Evolutionary conservation across 129 eudicot genomes (phyloP), one percentile per base, ranked within the genome.

Genomic region (Calendula officinalis): DNA sequence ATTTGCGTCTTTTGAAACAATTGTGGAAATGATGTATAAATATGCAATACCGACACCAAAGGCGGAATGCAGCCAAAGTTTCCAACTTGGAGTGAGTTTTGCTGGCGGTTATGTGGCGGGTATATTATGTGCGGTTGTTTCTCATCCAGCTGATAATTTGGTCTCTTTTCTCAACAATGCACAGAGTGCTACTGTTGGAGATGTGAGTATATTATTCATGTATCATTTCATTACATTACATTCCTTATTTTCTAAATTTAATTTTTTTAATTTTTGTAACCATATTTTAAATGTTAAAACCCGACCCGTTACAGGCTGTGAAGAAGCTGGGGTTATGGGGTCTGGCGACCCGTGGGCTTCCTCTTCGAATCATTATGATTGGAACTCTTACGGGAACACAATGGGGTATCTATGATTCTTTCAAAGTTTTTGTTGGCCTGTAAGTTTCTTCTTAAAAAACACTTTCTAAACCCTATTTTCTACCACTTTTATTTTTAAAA

Each of bases 331-430:
- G 97, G 1, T 11, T 78, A 56, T 44, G 64, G 84, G 97, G 95
- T 32, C 78, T 91, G 50, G 75, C 76, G 51, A 91, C 94, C 39
- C 87, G 94, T 7, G 97, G 97, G 4, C 97, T 91, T 52, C 97
- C 95, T 69, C 95, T 87, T 51, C 95, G 95, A 60, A 91, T 91
- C 48, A 47, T 91, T 81, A 87, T 91, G 95, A 76, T 91, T 33
- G 97, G 96, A 68, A 82, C 94, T 56, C 97, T 91, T 58, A 91
- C 94, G 0, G 97, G 94, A 56, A 82, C 80, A 36, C 96, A 91
- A 60, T 91, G 97, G 97, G 92, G 94, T 6, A 87, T 87, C 45
- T 91, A 87, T 54, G 95, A 91, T 48, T 56, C 95, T 56, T 87
- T 91, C 84, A 91, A 91, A 87, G 86, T 87, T 4, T 87, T 68